Conservation (phyloP, 768 basidiomycete species). For the Cyclocybe aegerita region DNA sequence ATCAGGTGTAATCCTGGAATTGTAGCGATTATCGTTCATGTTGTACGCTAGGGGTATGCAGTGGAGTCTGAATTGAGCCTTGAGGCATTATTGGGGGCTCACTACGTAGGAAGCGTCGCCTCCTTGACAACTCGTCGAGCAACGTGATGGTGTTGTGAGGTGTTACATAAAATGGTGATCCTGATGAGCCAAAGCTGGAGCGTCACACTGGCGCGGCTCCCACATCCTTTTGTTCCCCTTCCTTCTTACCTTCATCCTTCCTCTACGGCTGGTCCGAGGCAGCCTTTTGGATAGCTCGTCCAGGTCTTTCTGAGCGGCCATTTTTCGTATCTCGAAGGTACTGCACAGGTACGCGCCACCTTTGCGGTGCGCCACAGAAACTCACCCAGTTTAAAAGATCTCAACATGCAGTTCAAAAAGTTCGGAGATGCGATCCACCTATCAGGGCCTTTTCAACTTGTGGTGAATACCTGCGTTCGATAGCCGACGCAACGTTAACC, state of each 20-base stretch:
- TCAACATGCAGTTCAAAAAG: conserved; percentile 16
- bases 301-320: conserved; percentile 44
- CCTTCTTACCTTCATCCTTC: conserved; percentile 20
- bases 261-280: conserved; percentile 25
- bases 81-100: too few species aligned
- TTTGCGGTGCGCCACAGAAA: not conserved
- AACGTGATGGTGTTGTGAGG: conserved; percentile 7
- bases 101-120: too few species aligned
- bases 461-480: conserved; percentile 10
- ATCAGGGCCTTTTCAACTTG: conserved; percentile 19
- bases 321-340: conserved; percentile 25
- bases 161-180: conserved; percentile 2
- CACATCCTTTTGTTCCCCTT: conserved; percentile 3
- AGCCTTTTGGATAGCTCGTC: conserved; percentile 10
- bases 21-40: conserved; percentile 5
- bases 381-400: not conserved
- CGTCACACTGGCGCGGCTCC: conserved; percentile 9
- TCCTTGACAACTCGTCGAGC: not conserved
- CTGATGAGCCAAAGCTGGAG: not conserved
- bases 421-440: conserved; percentile 16
- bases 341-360: not conserved
- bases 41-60: too few species aligned
- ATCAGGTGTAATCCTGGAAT: conserved; percentile 44
- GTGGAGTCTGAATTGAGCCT: too few species aligned
- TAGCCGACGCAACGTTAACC: not conserved